phyloP scores from a whole-genome alignment of 2,329 filamentous ascomycete genomes.

The Fusarium kyushuense region DNA sequence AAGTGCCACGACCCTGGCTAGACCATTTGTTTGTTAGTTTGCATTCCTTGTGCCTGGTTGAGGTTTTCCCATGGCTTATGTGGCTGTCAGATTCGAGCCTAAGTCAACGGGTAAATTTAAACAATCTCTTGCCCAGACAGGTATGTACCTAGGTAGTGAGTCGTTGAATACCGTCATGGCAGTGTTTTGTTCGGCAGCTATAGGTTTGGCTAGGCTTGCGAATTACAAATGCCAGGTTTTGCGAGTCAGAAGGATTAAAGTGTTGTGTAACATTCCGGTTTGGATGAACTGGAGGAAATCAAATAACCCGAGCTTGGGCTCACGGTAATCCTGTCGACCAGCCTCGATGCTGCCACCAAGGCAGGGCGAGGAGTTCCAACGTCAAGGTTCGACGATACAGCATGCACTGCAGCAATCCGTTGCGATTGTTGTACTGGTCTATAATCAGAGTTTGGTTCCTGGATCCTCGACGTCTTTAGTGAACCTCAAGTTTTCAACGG shows the following conservation, averaged over 20 bases:
- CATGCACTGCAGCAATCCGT: not conserved
- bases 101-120: not conserved
- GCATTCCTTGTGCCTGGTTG: conserved; percentile 27
- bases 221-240: not conserved
- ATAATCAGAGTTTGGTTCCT: conserved; percentile 31
- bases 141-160: not conserved
- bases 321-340: not conserved
- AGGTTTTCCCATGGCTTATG: conserved; percentile 8
- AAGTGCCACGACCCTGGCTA: conserved; percentile 16
- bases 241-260: not conserved
- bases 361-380: not conserved
- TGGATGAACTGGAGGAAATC: not conserved
- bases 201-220: not conserved
- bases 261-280: not conserved
- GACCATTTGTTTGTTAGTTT: conserved; percentile 15
- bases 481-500: conserved; percentile 23
- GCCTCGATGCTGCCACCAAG: not conserved
- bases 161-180: not conserved
- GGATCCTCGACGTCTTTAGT: conserved; percentile 14
- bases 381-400: not conserved
- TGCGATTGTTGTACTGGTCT: not conserved
- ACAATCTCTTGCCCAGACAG: not conserved
- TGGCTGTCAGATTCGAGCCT: conserved; percentile 17
- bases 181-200: not conserved
- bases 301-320: not conserved